Base-by-base conservation (phyloP, 2,329 filamentous ascomycete genomes). In the Elsinoe australis region DNA sequence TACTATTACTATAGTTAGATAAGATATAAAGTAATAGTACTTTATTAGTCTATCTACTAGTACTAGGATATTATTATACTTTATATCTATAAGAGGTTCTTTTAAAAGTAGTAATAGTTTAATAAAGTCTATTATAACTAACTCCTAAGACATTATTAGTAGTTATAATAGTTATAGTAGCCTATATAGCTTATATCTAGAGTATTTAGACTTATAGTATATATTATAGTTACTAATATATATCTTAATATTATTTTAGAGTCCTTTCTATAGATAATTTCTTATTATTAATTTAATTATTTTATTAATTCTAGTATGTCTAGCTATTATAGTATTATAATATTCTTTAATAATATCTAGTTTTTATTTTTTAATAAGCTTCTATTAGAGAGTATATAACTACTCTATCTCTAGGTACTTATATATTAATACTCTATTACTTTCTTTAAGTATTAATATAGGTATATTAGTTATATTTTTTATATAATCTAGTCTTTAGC, bases 61-160 rank as follows among this genome's bases (percentile, higher is more conserved):
- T 1, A 50, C 19, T 22, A 50, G 33, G 8, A 50, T 41, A 15
- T 7, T n/a, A 26, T 50, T 14, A 21, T 41, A 50, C 24, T 45
- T 29, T 29, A 31, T 31, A 18, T 15, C 24, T 14, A 15, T 45
- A 8, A 45, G 21, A n/a, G 24, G 21, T 14, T 45, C 39, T 45
- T 45, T 15, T 29, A 45, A 45, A 5, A 31, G 21, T 31, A 18
- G 24, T 29, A 45, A 15, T 18, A 8, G 21, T 29, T 5, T 19
- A 5, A 45, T 45, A 31, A 45, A 45, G 39, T 45, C 39, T 18
- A 45, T 45, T 18, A 18, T 45, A 17, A 45, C 24, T 31, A 8
- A 17, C 21, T 41, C 10, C 19, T 24, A 41, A 17, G 9, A 28
- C 15, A 9, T n/a, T 5, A 21, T 48, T 9, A 22, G 15, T 41